phyloP scores from a whole-genome alignment of 2,329 filamentous ascomycete species.

The Purpureocillium takamizusanense region DNA sequence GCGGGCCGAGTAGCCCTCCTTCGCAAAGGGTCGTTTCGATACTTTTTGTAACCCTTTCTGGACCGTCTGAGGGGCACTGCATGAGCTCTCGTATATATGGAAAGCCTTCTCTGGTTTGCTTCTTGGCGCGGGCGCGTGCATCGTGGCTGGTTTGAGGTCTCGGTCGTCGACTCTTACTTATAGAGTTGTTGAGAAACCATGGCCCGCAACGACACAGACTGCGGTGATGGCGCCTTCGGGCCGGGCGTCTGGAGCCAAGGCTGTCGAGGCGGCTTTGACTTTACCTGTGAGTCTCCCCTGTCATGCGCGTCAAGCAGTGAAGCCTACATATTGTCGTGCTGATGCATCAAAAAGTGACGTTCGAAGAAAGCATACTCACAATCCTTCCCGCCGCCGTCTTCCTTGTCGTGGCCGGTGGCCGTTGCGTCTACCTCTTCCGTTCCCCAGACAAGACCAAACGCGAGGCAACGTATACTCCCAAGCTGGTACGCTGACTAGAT shows the following conservation, averaged over 20 bases:
- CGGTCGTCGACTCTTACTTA: no score
- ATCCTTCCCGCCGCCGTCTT: conserved; percentile 15
- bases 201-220: conserved; percentile 14
- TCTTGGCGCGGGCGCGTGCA: no score
- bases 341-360: conserved; percentile 13
- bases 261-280: conserved; percentile 22
- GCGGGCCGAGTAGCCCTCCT: no score
- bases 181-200: no score
- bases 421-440: conserved; percentile 14
- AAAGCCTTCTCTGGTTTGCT: no score
- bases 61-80: no score
- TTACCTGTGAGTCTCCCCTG: conserved; percentile 19
- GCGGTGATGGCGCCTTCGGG: conserved; percentile 19
- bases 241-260: conserved; percentile 16
- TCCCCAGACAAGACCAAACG: conserved; percentile 14
- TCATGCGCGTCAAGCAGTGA: no score
- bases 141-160: no score
- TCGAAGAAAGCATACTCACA: conserved; percentile 19
- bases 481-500: conserved; percentile 15
- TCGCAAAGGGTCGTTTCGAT: no score
- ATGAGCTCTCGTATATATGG: no score
- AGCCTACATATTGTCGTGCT: no score
- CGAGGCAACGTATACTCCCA: conserved; percentile 15
- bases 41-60: no score
- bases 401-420: conserved; percentile 12